Base-by-base conservation (phyloP, 2,329 filamentous ascomycete genomes). In the Penicillium sp. region DNA sequence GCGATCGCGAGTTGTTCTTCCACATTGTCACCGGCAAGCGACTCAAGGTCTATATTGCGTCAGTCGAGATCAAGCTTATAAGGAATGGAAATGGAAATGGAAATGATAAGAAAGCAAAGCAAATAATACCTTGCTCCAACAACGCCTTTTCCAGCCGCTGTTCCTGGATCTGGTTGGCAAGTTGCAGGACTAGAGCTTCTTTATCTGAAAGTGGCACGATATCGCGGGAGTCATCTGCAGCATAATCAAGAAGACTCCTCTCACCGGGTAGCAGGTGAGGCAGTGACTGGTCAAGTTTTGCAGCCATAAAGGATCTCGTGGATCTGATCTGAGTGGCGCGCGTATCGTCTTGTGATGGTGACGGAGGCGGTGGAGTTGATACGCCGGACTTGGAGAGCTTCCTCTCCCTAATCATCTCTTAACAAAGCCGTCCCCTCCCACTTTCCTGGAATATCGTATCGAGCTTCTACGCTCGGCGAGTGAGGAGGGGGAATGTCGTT, bases 71-170 rank as follows among this genome's bases (percentile, higher is more conserved):
- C n/a, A n/a, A n/a, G n/a, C n/a, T n/a, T n/a, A n/a, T n/a, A n/a
- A n/a, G n/a, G n/a, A n/a, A n/a, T n/a, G n/a, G n/a, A n/a, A n/a
- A 27, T 38, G 16, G 32, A 35, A 23, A n/a, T 11, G 27, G 7
- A 34, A 13, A 23, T 36, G 14, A 20, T 22, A 27, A 10, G 40
- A 35, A 42, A 39, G 31, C 5, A 49, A 29, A 48, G 23, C n/a
- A 27, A 40, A 35, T n/a, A 29, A 38, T 56, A 71, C 69, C 63
- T 64, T 71, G 66, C 56, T 75, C 68, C 10, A 89, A 68, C 31
- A 93, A 74, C 29, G 83, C 83, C 45, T 83, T 79, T 69, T 93
- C 84, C 18, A 91, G 71, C 59, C 83, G 80, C 36, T 90, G 74
- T 63, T 87, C 81, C 60, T 85, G 81, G 22, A 89, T 72, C 55